Percentiles rank a stretch among this genome's conserved stretches.
Evolutionary conservation across 345 rosid genomes (phyloP).

Genomic region (Acer negundo): DNA sequence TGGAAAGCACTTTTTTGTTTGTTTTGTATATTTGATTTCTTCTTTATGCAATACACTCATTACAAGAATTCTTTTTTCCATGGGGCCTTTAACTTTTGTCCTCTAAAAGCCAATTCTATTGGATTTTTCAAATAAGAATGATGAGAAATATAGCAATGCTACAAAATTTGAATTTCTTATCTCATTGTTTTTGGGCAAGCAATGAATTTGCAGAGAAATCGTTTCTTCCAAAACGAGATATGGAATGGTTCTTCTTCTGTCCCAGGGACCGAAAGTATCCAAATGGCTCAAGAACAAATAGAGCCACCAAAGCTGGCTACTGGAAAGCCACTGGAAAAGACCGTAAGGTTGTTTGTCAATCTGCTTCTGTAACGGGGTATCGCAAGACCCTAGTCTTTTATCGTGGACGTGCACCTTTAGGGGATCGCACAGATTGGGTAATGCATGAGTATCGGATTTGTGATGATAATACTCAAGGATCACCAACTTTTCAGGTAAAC

Average conservation of each 20-base stretch:
- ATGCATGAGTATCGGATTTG: constrained; percentile 89
- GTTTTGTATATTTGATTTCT: constrained; percentile 18
- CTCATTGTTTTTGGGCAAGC: background rate
- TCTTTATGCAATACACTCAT: constrained; percentile 16
- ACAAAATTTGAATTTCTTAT: background rate
- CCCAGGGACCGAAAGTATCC: constrained; percentile 84
- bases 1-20: constrained; percentile 36
- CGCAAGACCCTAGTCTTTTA: constrained; percentile 88
- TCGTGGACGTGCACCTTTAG: constrained; percentile 76
- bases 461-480: constrained; percentile 53
- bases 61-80: constrained; percentile 3
- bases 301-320: constrained; percentile 90
- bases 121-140: background rate
- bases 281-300: constrained; percentile 74
- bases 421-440: constrained; percentile 73
- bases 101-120: constrained; percentile 15
- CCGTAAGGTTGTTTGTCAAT: constrained; percentile 62
- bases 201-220: constrained; percentile 64
- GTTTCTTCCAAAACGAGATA: constrained; percentile 70
- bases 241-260: constrained; percentile 97
- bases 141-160: background rate
- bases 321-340: constrained; percentile 98
- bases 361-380: constrained; percentile 45
- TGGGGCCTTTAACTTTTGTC: constrained; percentile 25
- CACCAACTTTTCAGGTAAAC: constrained; percentile 56